Percentiles rank a stretch among this genome's conserved stretches.
Evolutionary conservation across 805 yeast species (phyloP).

Genomic region (Blastobotrys parvus): DNA sequence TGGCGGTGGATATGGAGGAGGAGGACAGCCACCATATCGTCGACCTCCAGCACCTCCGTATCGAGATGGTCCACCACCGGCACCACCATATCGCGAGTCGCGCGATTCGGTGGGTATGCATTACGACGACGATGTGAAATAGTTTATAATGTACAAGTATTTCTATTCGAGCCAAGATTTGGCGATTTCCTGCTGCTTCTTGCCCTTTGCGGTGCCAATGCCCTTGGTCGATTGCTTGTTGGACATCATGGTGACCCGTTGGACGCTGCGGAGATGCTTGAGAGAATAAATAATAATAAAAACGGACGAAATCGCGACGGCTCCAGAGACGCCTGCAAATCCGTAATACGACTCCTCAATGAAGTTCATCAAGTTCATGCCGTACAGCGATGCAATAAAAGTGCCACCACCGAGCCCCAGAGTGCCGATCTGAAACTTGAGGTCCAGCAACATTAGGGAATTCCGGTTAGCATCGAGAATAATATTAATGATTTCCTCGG

Average conservation of each 20-base stretch:
- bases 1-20: no score
- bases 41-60: constrained; percentile 7
- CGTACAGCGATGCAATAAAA: constrained; percentile 79
- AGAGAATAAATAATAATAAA: constrained; percentile 47
- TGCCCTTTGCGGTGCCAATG: no score
- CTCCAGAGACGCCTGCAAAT: constrained; percentile 42
- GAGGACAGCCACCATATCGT: background rate
- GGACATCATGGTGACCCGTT: constrained; percentile 56
- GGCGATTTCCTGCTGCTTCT: background rate
- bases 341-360: constrained; percentile 78
- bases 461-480: constrained; percentile 91
- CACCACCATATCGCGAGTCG: constrained; percentile 2
- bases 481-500: constrained; percentile 92
- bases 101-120: background rate
- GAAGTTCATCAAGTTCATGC: constrained; percentile 92
- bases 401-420: constrained; percentile 75
- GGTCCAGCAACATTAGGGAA: constrained; percentile 79
- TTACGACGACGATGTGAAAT: background rate
- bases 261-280: constrained; percentile 52
- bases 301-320: constrained; percentile 37
- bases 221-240: no score
- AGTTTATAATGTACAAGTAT: background rate
- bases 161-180: no score
- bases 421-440: constrained; percentile 75
- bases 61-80: constrained; percentile 4